Evolutionary conservation across 2,329 filamentous ascomycete genomes (phyloP), one percentile per base, ranked within the genome.

Genomic region (Grosmannia clavigera): DNA sequence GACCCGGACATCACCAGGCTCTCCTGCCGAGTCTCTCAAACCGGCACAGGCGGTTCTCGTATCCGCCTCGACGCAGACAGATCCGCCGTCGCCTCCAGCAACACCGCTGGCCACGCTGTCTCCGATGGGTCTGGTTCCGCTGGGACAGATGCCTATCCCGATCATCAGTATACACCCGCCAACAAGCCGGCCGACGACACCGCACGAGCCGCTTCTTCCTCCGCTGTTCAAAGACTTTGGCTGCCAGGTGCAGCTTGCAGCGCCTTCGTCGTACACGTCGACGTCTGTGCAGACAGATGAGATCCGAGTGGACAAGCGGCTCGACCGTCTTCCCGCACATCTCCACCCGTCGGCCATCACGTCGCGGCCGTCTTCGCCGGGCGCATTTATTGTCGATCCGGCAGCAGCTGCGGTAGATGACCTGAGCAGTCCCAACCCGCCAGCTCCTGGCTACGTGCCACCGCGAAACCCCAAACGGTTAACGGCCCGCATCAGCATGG

Each of bases 121-220:
- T 3, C 55, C 57, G 12, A 25, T n/a, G n/a, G 43, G 38, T 19
- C 38, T 61, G 14, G n/a, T 61, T 14, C 51, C 60, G 1, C 25
- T 62, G 10, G 46, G 57, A 11, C 72, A 73, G 65, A 72, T 83
- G 61, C 68, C 78, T 5, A 87, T 96, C 63, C 92, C 92, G 0
- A 88, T 86, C 67, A 99, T 99, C 69, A 88, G 90, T 60, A 90
- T 99, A 58, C 88, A 95, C 66, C 94, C 94, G 38, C 92, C 94
- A 0, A 84, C 81, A 3, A 95, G 90, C 60, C 83, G 88, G 55
- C 91, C 92, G n/a, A 78, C 85, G 5, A 91, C 90, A 2, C 90
- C 90, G 2, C 82, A 81, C 55, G 83, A 86, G 65, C 85, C 86
- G 58, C 79, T 85, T 6, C 81, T 95, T 59, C 85, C 95, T 35